A percentile compares a stretch with the other conserved stretches of the same genome.
Evolutionary conservation across 768 basidiomycete species (phyloP).

Genomic region (Russula ochroleuca): DNA sequence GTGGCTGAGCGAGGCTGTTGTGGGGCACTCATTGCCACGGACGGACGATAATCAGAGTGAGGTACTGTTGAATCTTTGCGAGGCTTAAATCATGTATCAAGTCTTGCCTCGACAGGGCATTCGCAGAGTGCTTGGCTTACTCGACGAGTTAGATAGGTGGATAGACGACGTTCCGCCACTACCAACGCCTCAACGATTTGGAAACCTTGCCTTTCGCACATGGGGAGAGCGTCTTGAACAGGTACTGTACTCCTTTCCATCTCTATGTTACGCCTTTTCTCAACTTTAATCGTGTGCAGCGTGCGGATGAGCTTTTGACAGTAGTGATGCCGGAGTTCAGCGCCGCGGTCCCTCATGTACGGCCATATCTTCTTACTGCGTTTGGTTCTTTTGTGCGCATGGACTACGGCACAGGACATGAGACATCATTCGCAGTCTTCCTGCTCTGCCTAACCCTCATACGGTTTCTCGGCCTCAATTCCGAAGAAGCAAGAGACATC

Average conservation of each 20-base stretch:
- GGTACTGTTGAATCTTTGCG: constrained; percentile 31
- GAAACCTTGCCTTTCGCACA: constrained; percentile 83
- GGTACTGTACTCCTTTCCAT: constrained; percentile 51
- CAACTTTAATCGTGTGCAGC: constrained; percentile 37
- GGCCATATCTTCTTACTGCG: constrained; percentile 73
- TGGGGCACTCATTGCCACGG: constrained; percentile 55
- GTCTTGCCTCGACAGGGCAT: constrained; percentile 41
- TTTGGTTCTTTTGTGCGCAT: constrained; percentile 89
- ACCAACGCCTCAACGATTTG: constrained; percentile 76
- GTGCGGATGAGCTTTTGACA: constrained; percentile 48
- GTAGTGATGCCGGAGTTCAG: constrained; percentile 45
- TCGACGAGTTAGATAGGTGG: constrained; percentile 68
- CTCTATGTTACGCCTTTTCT: neutral
- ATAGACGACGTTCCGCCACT: constrained; percentile 77
- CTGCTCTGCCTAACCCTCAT: constrained; percentile 67
- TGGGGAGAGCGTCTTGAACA: constrained; percentile 79
- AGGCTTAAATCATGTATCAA: constrained; percentile 9
- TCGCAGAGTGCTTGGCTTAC: constrained; percentile 45
- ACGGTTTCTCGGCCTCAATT: constrained; percentile 55
- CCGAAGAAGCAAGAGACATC: constrained; percentile 56
- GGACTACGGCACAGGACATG: constrained; percentile 97
- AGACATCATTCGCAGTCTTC: constrained; percentile 81
- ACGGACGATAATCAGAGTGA: constrained; percentile 28
- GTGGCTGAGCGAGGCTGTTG: constrained; percentile 72
- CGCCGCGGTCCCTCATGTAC: constrained; percentile 55